These are phyloP conservation scores for Eucalyptus globulus DNA, from an alignment of 345 rosid genomes.

Conservation along the genomic window DNA sequence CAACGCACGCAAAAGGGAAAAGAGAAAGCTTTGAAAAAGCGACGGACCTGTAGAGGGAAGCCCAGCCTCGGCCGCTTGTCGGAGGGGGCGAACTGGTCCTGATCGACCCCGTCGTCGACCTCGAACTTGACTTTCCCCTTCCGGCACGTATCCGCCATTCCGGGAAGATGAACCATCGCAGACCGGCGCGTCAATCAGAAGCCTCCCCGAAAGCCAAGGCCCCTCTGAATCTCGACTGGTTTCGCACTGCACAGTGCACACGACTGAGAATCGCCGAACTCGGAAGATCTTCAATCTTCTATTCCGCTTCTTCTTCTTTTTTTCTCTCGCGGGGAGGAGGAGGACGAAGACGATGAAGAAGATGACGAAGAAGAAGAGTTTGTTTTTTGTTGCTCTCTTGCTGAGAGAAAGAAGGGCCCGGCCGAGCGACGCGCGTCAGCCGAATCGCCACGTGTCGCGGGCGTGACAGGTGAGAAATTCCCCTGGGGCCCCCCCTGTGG, in stretches of 20 bases:
- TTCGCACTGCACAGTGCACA: neutral
- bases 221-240: neutral
- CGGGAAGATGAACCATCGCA: constrained; percentile 44
- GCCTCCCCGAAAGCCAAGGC: neutral
- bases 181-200: neutral
- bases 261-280: neutral
- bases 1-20: neutral
- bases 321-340: neutral
- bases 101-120: constrained; percentile 12
- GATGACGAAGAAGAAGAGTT: neutral
- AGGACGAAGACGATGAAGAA: neutral
- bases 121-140: constrained; percentile 19
- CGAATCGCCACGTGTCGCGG: neutral
- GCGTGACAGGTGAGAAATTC: neutral
- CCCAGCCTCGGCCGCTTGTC: constrained; percentile 26
- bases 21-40: neutral
- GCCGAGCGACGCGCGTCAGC: neutral
- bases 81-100: constrained; percentile 10
- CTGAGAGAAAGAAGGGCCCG: neutral
- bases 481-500: neutral
- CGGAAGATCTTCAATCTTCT: neutral
- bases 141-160: constrained; percentile 16
- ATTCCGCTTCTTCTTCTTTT: no score
- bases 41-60: constrained; percentile 10
- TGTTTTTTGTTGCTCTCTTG: neutral